These are phyloP conservation scores for Kockovaella imperatae DNA, from an alignment of 768 basidiomycete genomes.

Conservation along the genomic window DNA sequence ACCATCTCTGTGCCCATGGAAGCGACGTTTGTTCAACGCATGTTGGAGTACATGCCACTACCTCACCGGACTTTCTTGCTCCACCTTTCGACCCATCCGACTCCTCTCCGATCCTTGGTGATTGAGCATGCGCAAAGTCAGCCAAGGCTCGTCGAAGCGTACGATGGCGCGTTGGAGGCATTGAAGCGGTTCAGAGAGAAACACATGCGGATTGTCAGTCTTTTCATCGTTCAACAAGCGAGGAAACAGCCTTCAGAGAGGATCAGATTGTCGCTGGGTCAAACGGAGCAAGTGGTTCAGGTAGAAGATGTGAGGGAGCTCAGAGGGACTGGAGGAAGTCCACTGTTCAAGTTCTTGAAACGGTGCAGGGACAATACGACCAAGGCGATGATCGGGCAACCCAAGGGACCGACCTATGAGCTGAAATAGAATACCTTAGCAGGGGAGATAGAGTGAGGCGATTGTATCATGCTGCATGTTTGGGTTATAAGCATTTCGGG, in stretches of 20 bases:
- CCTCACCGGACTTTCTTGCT: constrained; percentile 64
- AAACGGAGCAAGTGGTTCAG: constrained; percentile 11
- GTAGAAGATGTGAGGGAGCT: constrained; percentile 47
- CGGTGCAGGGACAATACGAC: constrained; percentile 81
- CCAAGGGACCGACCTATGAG: constrained; percentile 21
- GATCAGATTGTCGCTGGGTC: constrained; percentile 18
- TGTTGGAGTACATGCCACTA: constrained; percentile 89
- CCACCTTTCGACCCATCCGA: constrained; percentile 60
- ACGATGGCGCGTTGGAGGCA: constrained; percentile 68
- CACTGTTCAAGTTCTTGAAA: constrained; percentile 72
- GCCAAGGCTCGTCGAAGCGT: constrained; percentile 49
- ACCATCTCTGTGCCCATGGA: constrained; percentile 19
- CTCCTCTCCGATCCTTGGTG: constrained; percentile 61
- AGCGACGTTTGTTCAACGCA: constrained; percentile 69
- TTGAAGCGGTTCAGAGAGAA: constrained; percentile 75
- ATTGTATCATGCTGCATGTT: no score
- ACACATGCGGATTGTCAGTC: constrained; percentile 80
- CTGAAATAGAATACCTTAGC: no score
- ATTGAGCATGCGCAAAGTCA: constrained; percentile 21
- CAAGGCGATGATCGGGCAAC: constrained; percentile 38
- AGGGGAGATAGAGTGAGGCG: no score
- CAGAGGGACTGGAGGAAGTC: constrained; percentile 84
- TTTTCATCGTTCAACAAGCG: constrained; percentile 82
- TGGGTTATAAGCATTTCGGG: no score
- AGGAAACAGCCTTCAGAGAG: constrained; percentile 44